These are phyloP conservation scores for Auriculariales sp. DNA, from an alignment of 768 basidiomycete genomes.

Conservation along the genomic window DNA sequence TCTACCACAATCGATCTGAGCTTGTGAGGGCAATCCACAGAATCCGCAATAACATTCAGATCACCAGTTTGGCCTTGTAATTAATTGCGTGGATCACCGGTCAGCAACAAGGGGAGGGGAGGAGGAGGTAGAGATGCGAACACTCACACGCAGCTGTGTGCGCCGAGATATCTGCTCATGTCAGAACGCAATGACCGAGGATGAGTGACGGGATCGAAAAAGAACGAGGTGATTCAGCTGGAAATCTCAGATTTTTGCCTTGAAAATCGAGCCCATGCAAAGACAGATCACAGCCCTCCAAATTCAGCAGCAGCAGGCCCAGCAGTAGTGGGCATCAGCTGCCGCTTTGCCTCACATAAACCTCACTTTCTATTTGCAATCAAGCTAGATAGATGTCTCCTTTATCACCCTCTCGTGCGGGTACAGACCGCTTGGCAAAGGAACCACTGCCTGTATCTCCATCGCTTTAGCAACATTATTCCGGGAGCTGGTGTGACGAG, in stretches of 20 bases:
- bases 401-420: slow-evolving; percentile 63
- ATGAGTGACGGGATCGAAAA: no score
- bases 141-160: slow-evolving; percentile 65
- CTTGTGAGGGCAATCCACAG: no score
- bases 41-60: no score
- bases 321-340: background rate
- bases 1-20: no score
- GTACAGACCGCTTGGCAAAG: slow-evolving; percentile 53
- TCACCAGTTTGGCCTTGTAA: no score
- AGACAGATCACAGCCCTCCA: slow-evolving; percentile 81
- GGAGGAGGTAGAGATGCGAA: slow-evolving; percentile 51
- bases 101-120: slow-evolving; percentile 38
- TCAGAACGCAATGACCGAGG: no score
- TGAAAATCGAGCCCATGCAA: slow-evolving; percentile 76
- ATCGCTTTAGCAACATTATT: slow-evolving; percentile 39
- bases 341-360: background rate
- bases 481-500: slow-evolving; percentile 48
- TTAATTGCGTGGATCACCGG: no score
- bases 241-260: slow-evolving; percentile 63
- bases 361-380: no score
- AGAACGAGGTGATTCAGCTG: slow-evolving; percentile 48
- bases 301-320: slow-evolving; percentile 58
- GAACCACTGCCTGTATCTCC: slow-evolving; percentile 55
- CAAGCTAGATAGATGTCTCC: slow-evolving; percentile 85
- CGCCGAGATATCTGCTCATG: no score